phyloP scores from a whole-genome alignment of 176 grass and related monocot genomes.

The Raddia distichophylla region DNA sequence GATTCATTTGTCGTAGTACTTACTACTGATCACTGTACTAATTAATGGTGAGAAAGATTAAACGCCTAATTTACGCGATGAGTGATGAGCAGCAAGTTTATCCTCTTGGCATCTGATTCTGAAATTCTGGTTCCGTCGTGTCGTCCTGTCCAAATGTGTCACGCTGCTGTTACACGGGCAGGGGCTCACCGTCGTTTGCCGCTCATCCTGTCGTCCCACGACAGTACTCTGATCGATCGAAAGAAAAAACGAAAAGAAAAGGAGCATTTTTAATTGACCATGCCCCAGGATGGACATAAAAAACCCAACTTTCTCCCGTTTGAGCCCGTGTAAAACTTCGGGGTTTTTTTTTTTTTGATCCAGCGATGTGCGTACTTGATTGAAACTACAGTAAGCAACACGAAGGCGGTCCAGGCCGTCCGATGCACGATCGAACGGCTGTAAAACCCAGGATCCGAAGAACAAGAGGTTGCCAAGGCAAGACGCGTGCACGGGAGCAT shows the following conservation, averaged over 20 bases:
- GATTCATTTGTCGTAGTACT: background rate
- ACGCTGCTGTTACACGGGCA: background rate
- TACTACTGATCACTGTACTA: background rate
- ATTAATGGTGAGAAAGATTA: background rate
- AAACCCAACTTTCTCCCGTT: background rate
- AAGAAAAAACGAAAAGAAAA: background rate
- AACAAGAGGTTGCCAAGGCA: background rate
- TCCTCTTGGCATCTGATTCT: constrained; percentile 31
- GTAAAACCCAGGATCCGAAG: background rate
- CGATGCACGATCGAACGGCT: constrained; percentile 1
- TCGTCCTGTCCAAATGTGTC: background rate
- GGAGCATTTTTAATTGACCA: too few relatives aligned
- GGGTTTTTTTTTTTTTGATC: background rate
- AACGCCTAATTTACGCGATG: too few relatives aligned
- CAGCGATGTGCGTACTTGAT: too few relatives aligned
- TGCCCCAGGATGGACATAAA: background rate
- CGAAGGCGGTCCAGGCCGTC: background rate
- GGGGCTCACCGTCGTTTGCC: background rate
- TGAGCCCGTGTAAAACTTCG: background rate
- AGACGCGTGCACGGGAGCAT: background rate
- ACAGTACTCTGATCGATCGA: background rate
- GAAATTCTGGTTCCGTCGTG: background rate
- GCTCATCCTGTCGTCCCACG: background rate
- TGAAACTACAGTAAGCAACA: background rate
- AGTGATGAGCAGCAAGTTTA: background rate